Evolutionary conservation across 495 filamentous ascomycete genomes (phyloP), one percentile per base, ranked within the genome.

Genomic region (Aspergillus indologenus): DNA sequence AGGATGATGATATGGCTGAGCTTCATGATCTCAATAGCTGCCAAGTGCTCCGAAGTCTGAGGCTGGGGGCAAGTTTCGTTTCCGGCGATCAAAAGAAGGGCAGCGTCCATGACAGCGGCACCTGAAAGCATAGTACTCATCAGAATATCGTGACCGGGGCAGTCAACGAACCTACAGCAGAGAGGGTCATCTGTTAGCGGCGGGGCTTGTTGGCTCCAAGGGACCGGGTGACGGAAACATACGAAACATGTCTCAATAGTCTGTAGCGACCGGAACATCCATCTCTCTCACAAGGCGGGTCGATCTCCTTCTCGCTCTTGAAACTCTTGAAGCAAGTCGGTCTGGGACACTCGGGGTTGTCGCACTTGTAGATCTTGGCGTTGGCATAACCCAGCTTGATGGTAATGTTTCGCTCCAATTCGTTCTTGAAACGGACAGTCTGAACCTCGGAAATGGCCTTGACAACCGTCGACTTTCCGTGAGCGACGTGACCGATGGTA

Each of bases 101-200:
- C 95, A 51, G 94, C 94, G 74, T 98, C 94, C 94, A 98, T 98
- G 81, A 98, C 94, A 45, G 94, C 94, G 67, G 94, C 94, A 68
- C 94, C 95, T 71, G 94, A 98, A 77, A 98, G 87, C 94, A 98
- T 98, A 59, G 94, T 98, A 75, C 92, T 96, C 94, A 98, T 98
- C 68, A 98, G 91, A 90, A 98, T 98, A 78, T 98, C 94, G 87
- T 98, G 94, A 75, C 94, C 94, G 40, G 94, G 94, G 83, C 94
- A 98, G 75, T 98, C 94, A 57, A 98, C 95, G 73, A 98, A 98
- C 18, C 65, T 70, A 46, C 49, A 20, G 48, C 24, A 31, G 24
- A 53, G 20, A 57, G 51, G 20, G 24, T 40, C 12, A 40, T 11
- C 34, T 9, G 34, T 40, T 40, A 40, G 34, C 34, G 14, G 11